Base-by-base conservation (phyloP, 495 filamentous ascomycete species). In the Podospora bellae-mahoneyi region DNA sequence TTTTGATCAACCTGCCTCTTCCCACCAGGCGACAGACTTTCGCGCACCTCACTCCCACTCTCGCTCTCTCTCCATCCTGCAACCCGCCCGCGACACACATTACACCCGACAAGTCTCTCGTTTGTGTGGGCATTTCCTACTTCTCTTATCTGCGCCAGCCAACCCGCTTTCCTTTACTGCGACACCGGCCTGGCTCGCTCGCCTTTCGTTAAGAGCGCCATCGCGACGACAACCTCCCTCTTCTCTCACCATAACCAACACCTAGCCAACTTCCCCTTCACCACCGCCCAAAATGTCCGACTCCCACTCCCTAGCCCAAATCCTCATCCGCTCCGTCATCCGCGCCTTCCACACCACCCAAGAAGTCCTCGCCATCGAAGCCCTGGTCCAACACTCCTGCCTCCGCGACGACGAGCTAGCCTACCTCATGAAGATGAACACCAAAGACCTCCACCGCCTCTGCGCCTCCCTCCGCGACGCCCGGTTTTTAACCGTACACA, bases 281-380 rank as follows among this genome's bases (percentile, higher is more conserved):
- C 60, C 19, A 61, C 10, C 20, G 13, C 18, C 15, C 64, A 74
- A 30, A 55, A 96, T 96, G 92, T 92, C 96, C 76, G 85, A 28
- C 61, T 13, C 32, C 18, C 28, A 9, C 26, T 13, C 61, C n/a
- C 30, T 95, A 60, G 92, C 93, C 44, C 91, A 92, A 76, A 88
- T 89, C 16, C 89, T 99, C 69, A 89, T 98, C 65, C 91, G 93
- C 76, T 94, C 87, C 72, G 90, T 94, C 64, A 90, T 88, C 67
- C 94, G 95, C 75, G 89, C 93, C 65, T 98, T 99, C 85, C 96
- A 96, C 82, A 87, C 93, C 64, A 93, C 90, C 61, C 87, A 93
- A 67, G 90, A 97, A 72, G 90, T 96, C 68, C 86, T 97, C 30
- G 88, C 97, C 19, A 80, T 99, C 44, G 95, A 99, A 85, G 93